These are phyloP conservation scores for Anisodus acutangulus DNA, from an alignment of 257 asterid genomes.

Conservation along the genomic window DNA sequence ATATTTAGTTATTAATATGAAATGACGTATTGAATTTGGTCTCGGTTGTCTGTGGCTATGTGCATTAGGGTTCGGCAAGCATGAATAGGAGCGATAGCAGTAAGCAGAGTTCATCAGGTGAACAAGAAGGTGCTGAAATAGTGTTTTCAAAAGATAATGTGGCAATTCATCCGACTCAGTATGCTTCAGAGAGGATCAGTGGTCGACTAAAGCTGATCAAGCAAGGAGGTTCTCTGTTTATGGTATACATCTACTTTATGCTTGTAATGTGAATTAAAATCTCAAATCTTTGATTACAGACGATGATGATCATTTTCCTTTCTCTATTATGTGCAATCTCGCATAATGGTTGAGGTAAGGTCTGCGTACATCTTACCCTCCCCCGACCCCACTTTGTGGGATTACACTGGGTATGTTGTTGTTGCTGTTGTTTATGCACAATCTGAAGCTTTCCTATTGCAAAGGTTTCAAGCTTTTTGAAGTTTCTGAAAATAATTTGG, in stretches of 20 bases:
- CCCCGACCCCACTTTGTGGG: too few species aligned
- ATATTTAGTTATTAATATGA: not conserved
- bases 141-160: slow-evolving; percentile 89
- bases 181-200: slow-evolving; percentile 88
- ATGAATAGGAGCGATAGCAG: slow-evolving; percentile 55
- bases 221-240: slow-evolving; percentile 72
- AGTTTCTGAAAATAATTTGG: not conserved
- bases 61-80: slow-evolving; percentile 69
- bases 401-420: too few species aligned
- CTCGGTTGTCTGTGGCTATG: not conserved
- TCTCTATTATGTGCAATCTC: not conserved
- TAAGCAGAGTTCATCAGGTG: slow-evolving; percentile 61
- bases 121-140: slow-evolving; percentile 75
- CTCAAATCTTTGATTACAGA: not conserved
- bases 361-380: too few species aligned
- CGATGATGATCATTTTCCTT: not conserved
- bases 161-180: slow-evolving; percentile 94
- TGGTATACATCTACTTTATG: slow-evolving; percentile 54
- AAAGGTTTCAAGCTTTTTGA: not conserved
- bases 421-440: not conserved
- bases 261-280: not conserved
- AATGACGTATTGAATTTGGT: not conserved
- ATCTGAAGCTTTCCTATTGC: not conserved
- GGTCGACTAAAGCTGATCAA: slow-evolving; percentile 95
- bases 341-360: too few species aligned